phyloP scores from a whole-genome alignment of 75 land plant genomes.

The Adiantum capillusveneris region DNA sequence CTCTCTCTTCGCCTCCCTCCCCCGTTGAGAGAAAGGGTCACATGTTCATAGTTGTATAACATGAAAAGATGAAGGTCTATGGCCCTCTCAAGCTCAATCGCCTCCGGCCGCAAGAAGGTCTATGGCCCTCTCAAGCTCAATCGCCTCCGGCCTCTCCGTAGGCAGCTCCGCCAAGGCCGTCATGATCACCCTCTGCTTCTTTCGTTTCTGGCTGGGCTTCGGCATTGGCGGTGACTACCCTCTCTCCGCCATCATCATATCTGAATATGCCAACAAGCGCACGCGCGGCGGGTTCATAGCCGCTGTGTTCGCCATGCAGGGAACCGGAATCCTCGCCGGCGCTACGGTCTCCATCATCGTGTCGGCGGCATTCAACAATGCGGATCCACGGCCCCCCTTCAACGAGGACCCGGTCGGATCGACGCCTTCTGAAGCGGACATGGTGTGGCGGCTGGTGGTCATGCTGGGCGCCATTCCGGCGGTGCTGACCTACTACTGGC shows the following conservation, averaged over 20 bases:
- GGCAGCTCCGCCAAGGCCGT: slow-evolving; percentile 32
- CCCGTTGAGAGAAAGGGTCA: too few species aligned
- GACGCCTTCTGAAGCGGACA: slow-evolving; percentile 32
- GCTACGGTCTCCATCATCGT: slow-evolving; percentile 24
- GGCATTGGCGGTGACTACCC: too few species aligned
- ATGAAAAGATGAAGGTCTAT: too few species aligned
- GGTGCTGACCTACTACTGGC: slow-evolving; percentile 42
- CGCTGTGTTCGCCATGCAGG: too few species aligned
- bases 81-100: too few species aligned
- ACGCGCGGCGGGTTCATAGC: too few species aligned
- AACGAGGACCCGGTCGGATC: neutral
- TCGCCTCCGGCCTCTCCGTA: slow-evolving; percentile 47
- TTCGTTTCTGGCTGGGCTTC: too few species aligned
- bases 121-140: slow-evolving; percentile 49
- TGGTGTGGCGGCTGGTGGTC: slow-evolving; percentile 56
- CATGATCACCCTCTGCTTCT: slow-evolving; percentile 54
- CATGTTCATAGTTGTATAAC: too few species aligned
- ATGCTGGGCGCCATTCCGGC: slow-evolving; percentile 56
- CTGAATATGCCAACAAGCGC: slow-evolving; percentile 36
- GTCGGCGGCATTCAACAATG: slow-evolving; percentile 11
- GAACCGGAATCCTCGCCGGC: slow-evolving; percentile 22
- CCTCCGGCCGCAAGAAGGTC: slow-evolving; percentile 45
- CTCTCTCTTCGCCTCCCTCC: too few species aligned
- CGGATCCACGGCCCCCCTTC: slow-evolving; percentile 17
- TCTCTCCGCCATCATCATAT: slow-evolving; percentile 45